Conservation (phyloP, 768 basidiomycete genomes). For the Thelephora aurantiotincta region DNA sequence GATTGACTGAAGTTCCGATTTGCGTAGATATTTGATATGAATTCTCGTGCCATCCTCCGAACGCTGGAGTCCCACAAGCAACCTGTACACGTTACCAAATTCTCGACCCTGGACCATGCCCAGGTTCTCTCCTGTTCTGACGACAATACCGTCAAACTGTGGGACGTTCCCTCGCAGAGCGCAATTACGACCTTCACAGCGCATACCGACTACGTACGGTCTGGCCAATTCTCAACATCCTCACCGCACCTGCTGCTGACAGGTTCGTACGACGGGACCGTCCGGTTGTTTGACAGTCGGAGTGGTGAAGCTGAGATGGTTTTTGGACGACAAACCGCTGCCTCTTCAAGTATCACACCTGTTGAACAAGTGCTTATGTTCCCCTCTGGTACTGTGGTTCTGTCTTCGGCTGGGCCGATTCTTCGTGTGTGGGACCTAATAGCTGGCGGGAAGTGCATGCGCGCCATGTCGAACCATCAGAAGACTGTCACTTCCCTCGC, state of each 20-base stretch:
- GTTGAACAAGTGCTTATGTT: constrained; percentile 92
- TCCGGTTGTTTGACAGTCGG: constrained; percentile 77
- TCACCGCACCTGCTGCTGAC: constrained; percentile 80
- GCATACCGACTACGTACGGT: constrained; percentile 93
- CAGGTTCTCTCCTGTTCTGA: constrained; percentile 91
- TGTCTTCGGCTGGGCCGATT: constrained; percentile 87
- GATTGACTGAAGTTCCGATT: background rate
- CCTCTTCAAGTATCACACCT: constrained; percentile 28
- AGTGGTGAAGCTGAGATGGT: constrained; percentile 76
- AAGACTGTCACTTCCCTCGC: constrained; percentile 89
- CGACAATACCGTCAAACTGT: constrained; percentile 85
- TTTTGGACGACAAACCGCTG: constrained; percentile 30
- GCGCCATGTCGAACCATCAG: constrained; percentile 94
- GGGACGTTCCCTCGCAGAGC: constrained; percentile 89
- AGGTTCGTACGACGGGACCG: constrained; percentile 89
- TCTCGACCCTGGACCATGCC: constrained; percentile 69
- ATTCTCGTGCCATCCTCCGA: constrained; percentile 84
- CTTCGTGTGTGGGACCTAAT: constrained; percentile 92
- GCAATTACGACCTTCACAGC: constrained; percentile 64
- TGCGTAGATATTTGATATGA: constrained; percentile 72
- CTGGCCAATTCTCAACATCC: constrained; percentile 73
- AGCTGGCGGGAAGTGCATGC: constrained; percentile 76
- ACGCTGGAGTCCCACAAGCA: constrained; percentile 91
- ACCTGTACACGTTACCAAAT: constrained; percentile 89
- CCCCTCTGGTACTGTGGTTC: constrained; percentile 71